Evolutionary conservation across 441 rosid genomes (phyloP), one percentile per base, ranked within the genome.

Genomic region (Eruca vesicaria): DNA sequence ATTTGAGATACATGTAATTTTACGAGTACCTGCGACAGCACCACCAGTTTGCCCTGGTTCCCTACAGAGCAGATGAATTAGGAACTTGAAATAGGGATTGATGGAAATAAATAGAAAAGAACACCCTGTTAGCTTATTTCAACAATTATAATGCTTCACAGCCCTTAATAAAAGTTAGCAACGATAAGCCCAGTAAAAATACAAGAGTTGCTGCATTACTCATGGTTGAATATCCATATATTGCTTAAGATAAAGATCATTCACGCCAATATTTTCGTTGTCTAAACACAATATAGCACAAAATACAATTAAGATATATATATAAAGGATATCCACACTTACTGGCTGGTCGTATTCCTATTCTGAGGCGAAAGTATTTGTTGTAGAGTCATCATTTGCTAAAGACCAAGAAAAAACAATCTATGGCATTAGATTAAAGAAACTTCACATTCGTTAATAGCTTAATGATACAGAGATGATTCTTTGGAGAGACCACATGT

Each of bases 311-410:
- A n/a, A 41, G 7, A 43, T 26, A 23, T 23, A 23, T 23, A 43
- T 11, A 12, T 4, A 33, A 32, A 66, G 48, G 20, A 36, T 60
- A 55, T 63, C 32, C 19, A 69, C 26, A 81, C 89, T 82, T 82
- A 88, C 92, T 79, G 87, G 82, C 64, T 78, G 52, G 85, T 61
- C 41, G 82, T 84, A 70, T 78, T 82, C 66, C 73, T 82, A 53
- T 78, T 85, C 67, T 81, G 87, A 61, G 92, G 79, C 20, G 81
- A 38, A 81, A 88, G 72, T 43, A 87, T 73, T 66, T 85, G 86
- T 78, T 88, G 86, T 68, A 88, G 56, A 20, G 84, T 26, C 76
- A 85, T 78, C 87, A 86, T 82, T 85, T 85, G 89, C 92, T 88
- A 77, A 81, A 79, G 35, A 69, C 20, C 38, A 53, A 53, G 19